phyloP scores from a whole-genome alignment of 345 rosid genomes.

The Capsella bursapastoris region DNA sequence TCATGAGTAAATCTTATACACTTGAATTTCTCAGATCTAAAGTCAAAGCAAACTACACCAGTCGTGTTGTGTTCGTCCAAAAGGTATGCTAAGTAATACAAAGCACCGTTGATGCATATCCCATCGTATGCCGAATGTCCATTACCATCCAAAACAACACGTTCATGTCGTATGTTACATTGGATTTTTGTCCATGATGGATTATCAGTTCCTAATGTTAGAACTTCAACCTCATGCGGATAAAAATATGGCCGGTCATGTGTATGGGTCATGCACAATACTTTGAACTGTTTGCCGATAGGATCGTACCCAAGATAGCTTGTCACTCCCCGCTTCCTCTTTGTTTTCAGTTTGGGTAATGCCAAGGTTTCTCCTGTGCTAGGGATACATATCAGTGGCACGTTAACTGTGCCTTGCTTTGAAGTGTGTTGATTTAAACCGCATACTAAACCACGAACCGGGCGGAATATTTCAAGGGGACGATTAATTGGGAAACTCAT shows the following conservation, averaged over 20 bases:
- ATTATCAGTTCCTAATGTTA: neutral
- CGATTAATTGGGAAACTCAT: neutral
- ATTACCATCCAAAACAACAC: neutral
- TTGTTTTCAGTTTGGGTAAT: slow-evolving; percentile 1
- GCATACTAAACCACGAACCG: slow-evolving; percentile 20
- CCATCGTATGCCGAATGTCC: neutral
- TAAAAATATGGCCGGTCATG: rapidly evolving
- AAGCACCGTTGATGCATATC: slow-evolving; percentile 25
- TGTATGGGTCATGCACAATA: neutral
- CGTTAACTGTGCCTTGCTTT: neutral
- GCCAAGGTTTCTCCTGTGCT: neutral
- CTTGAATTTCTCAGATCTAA: slow-evolving; percentile 4
- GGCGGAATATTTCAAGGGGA: neutral
- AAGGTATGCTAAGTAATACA: slow-evolving; percentile 2
- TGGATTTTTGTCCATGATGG: neutral
- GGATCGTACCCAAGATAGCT: slow-evolving; percentile 17
- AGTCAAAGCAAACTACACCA: slow-evolving; percentile 10
- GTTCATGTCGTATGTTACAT: neutral
- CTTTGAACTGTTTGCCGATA: slow-evolving; percentile 1
- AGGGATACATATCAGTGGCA: neutral
- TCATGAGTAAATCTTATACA: neutral
- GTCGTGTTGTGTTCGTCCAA: neutral
- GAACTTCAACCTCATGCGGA: neutral
- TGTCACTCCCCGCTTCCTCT: neutral
- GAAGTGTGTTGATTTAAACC: neutral